These are phyloP conservation scores for Xylaria polymorpha DNA, from an alignment of 2,329 filamentous ascomycete species.

Conservation along the genomic window DNA sequence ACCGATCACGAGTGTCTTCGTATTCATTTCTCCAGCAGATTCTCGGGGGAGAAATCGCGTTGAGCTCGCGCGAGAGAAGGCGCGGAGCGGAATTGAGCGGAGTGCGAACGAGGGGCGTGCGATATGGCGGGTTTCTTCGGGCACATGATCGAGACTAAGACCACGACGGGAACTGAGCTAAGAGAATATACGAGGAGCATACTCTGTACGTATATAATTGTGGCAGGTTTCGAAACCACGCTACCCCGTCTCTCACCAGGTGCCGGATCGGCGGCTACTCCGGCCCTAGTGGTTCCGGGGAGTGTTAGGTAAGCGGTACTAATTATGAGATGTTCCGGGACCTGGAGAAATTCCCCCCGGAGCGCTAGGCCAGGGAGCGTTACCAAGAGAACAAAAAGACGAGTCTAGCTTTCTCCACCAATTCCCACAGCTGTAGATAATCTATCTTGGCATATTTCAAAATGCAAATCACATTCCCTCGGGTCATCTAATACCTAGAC, in stretches of 20 bases:
- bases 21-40: not conserved
- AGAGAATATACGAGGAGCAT: not conserved
- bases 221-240: slow-evolving; percentile 22
- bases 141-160: slow-evolving; percentile 18
- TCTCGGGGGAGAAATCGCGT: slow-evolving; percentile 1
- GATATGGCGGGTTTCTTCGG: slow-evolving; percentile 17
- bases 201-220: too few species aligned
- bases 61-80: slow-evolving; percentile 14
- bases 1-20: not conserved
- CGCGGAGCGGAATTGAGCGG: slow-evolving; percentile 5
- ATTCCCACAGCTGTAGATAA: slow-evolving; percentile 32
- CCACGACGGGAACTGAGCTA: slow-evolving; percentile 5
- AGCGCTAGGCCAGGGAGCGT: slow-evolving; percentile 25
- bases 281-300: slow-evolving; percentile 10
- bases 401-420: slow-evolving; percentile 23
- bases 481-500: slow-evolving; percentile 2
- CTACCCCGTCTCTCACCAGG: slow-evolving; percentile 19
- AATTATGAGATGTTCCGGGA: slow-evolving; percentile 22
- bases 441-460: slow-evolving; percentile 28
- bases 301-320: slow-evolving; percentile 4
- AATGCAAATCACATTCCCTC: slow-evolving; percentile 16
- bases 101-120: slow-evolving; percentile 1
- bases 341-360: slow-evolving; percentile 13
- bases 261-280: slow-evolving; percentile 18
- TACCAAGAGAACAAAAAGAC: slow-evolving; percentile 21